These are phyloP conservation scores for Phoma sp. DNA, from an alignment of 2,329 filamentous ascomycete species.

Conservation along the genomic window DNA sequence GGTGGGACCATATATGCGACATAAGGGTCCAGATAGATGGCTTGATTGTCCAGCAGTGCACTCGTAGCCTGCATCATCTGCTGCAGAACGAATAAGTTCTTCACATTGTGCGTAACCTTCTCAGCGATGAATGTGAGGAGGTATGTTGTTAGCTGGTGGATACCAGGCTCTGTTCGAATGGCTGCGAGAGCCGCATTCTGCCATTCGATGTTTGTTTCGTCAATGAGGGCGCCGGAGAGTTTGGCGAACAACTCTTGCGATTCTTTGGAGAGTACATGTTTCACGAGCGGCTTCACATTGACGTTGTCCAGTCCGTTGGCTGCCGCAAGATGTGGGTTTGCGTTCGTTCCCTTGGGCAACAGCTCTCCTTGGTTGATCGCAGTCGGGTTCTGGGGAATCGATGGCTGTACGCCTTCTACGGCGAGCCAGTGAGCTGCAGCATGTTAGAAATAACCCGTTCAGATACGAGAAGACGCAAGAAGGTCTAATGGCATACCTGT, in stretches of 20 bases:
- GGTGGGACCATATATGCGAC: constrained; percentile 78
- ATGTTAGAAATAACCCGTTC: constrained; percentile 15
- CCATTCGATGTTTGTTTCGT: constrained; percentile 86
- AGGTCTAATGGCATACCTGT: constrained; percentile 67
- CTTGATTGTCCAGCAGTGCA: constrained; percentile 82
- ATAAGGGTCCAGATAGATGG: constrained; percentile 77
- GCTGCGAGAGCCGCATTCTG: constrained; percentile 86
- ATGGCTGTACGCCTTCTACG: constrained; percentile 95
- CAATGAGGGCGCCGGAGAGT: constrained; percentile 85
- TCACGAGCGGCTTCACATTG: constrained; percentile 86
- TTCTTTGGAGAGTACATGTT: constrained; percentile 95
- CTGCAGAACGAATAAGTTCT: constrained; percentile 85
- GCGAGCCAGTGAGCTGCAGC: constrained; percentile 89
- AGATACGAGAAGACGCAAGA: not conserved
- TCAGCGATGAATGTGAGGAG: constrained; percentile 96
- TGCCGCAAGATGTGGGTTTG: constrained; percentile 83
- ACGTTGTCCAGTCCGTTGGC: constrained; percentile 84
- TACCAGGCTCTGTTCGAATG: constrained; percentile 84
- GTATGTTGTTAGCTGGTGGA: constrained; percentile 95
- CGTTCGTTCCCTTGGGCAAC: constrained; percentile 86
- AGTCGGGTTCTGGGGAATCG: constrained; percentile 95
- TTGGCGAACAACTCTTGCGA: constrained; percentile 97
- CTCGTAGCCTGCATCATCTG: constrained; percentile 92
- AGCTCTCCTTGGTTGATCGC: constrained; percentile 85
- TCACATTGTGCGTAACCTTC: constrained; percentile 91